phyloP scores from a whole-genome alignment of 495 filamentous ascomycete genomes.

The Xylaria scruposa region DNA sequence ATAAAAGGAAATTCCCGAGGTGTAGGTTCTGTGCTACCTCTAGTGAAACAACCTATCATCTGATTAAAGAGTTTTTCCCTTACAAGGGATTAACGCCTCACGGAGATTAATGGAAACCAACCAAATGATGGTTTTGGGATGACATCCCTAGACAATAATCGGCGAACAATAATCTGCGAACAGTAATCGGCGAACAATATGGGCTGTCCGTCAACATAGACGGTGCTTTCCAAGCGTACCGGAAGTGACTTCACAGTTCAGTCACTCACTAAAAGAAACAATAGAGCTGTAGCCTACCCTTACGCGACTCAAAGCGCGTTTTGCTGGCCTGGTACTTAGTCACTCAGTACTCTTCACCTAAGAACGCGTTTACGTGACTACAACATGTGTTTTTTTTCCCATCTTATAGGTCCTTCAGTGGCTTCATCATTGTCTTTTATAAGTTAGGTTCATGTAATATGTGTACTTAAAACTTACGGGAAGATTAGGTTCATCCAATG shows the following conservation, averaged over 20 bases:
- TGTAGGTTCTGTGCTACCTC: neutral
- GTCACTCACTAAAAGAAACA: neutral
- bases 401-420: neutral
- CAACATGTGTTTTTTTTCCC: neutral
- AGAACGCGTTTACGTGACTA: neutral
- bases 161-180: too few species aligned
- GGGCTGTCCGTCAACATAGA: neutral
- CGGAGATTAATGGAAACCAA: neutral
- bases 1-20: neutral
- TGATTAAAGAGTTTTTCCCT: neutral
- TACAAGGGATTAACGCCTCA: neutral
- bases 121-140: neutral
- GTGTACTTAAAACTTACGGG: neutral
- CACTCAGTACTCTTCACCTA: neutral
- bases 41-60: neutral
- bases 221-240: neutral
- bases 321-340: neutral
- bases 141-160: constrained; percentile 1
- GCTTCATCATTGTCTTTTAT: too few species aligned
- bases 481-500: neutral
- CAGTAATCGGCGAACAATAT: too few species aligned
- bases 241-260: neutral
- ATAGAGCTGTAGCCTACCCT: neutral
- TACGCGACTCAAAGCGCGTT: neutral
- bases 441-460: neutral